phyloP scores from a whole-genome alignment of 176 grass and related monocot genomes.

The Poa pratensis region DNA sequence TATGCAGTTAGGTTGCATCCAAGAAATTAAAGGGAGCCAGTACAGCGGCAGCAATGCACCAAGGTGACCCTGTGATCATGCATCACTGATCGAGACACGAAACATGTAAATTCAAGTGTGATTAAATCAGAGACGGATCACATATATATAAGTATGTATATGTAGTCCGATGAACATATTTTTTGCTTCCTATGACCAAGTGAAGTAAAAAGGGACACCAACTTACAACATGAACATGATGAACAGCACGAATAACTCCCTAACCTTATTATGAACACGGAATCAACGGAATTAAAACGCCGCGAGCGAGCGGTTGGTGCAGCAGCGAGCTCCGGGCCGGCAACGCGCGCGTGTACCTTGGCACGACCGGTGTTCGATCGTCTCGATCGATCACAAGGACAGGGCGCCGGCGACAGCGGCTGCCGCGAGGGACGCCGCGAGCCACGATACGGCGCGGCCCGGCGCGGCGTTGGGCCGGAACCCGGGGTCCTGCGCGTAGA shows the following conservation, averaged over 20 bases:
- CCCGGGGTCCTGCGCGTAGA: constrained; percentile 72
- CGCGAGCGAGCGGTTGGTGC: not conserved
- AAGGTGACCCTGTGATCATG: too few species aligned
- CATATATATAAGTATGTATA: not conserved
- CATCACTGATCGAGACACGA: not conserved
- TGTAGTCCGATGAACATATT: constrained; percentile 14
- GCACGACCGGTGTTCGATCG: not conserved
- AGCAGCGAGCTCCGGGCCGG: not conserved
- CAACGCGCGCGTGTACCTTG: not conserved
- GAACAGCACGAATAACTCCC: constrained; percentile 40
- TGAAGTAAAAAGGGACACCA: not conserved
- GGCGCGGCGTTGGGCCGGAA: constrained; percentile 55
- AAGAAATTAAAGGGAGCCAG: too few species aligned
- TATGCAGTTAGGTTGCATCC: too few species aligned
- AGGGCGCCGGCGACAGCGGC: constrained; percentile 25
- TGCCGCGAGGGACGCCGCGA: not conserved
- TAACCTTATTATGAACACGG: constrained; percentile 49
- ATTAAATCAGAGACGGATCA: constrained; percentile 29
- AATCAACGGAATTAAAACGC: not conserved
- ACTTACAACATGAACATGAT: constrained; percentile 6
- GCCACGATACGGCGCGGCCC: not conserved
- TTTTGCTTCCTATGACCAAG: constrained; percentile 4
- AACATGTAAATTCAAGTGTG: constrained; percentile 8
- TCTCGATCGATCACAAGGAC: constrained; percentile 39
- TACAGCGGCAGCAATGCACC: too few species aligned